These are phyloP conservation scores for Beauveria australis DNA, from an alignment of 2,329 filamentous ascomycete species.

Conservation along the genomic window DNA sequence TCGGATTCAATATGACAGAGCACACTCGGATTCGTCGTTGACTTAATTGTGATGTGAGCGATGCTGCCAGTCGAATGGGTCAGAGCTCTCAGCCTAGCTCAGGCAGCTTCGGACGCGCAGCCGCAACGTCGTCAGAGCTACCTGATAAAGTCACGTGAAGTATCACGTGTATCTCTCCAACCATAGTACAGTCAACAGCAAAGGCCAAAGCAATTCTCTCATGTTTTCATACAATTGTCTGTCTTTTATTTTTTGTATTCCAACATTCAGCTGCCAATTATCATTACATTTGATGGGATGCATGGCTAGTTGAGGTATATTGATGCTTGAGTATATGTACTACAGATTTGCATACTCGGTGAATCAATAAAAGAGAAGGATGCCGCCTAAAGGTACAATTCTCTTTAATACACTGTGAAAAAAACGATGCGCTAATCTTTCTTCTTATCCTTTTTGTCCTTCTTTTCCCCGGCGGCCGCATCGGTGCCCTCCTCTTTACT, in stretches of 20 bases:
- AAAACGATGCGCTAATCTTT: background rate
- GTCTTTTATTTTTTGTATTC: background rate
- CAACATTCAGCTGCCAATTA: background rate
- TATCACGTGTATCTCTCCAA: background rate
- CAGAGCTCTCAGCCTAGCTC: conserved; percentile 12
- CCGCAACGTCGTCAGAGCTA: conserved; percentile 11
- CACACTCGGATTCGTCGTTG: background rate
- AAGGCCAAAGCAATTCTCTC: background rate
- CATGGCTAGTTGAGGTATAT: background rate
- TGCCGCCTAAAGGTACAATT: background rate
- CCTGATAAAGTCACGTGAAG: conserved; percentile 5
- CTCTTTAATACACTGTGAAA: background rate
- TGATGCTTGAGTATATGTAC: background rate
- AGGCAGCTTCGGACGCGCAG: conserved; percentile 14
- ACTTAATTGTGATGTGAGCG: conserved; percentile 4
- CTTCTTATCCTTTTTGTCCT: background rate
- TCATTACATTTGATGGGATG: background rate
- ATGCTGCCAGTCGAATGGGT: background rate
- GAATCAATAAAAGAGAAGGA: too few species aligned
- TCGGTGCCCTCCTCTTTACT: background rate
- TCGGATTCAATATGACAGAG: background rate
- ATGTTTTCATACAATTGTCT: background rate
- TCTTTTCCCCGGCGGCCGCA: background rate
- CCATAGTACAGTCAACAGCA: background rate
- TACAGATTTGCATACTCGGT: background rate